Base-by-base conservation (phyloP, 176 grass and related monocot genomes). In the Eremochloa ophiuroides region DNA sequence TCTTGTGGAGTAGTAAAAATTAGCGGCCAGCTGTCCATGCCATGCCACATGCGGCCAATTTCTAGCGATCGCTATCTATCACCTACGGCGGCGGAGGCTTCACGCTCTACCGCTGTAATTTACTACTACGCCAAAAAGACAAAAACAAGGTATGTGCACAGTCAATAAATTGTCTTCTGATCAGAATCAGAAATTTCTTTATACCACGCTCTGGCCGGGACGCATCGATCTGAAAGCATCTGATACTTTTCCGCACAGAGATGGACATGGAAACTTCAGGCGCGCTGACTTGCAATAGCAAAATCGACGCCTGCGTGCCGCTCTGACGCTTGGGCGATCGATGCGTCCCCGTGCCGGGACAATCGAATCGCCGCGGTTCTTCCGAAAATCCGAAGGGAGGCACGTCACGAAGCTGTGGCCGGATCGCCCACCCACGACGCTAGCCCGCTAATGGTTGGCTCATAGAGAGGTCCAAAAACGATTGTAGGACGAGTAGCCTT, bases 351-450 rank as follows among this genome's bases (percentile, higher is more conserved):
- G 42, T 43, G 22, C 53, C 26, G 53, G 41, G 63, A 81, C 87
- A 89, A 18, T 18, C 41, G 42, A 64, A 80, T 69, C 76, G 75
- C 69, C 39, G 28, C 61, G 61, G 48, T 40, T 39, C 23, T 74
- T 84, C 25, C 22, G 15, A 16, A 13, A 56, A 56, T 17, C 41
- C n/a, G 23, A 39, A 28, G 18, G 48, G 6, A 51, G 15, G 15
- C 35, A 7, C 16, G 43, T 7, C 2, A 13, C 5, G 34, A 1
- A 17, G 23, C 7, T 18, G 34, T 0, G 8, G 25, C 13, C 60
- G 39, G 16, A n/a, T 37, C n/a, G 38, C 39, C 28, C n/a, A 44
- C 42, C 41, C 14, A 77, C 60, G 60, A 27, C 50, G 3, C 44
- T 55, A 43, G 46, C 46, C 66, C 46, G 67, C 64, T 59, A 74